phyloP scores from a whole-genome alignment of 495 filamentous ascomycete species.

The Aspergillus wentii region DNA sequence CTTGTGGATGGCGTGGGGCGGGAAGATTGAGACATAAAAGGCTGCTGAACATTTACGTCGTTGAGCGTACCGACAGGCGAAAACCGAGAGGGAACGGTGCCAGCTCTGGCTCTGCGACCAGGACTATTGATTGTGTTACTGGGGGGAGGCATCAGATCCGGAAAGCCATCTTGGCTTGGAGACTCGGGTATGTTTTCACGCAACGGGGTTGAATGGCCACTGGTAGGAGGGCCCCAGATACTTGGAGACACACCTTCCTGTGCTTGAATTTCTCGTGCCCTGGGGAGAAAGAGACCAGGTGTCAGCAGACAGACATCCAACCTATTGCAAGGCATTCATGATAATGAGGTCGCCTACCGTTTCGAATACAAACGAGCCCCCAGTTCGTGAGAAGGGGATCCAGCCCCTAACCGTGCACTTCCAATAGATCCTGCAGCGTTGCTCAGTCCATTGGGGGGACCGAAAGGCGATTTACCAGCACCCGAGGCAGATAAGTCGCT shows the following conservation, averaged over 20 bases:
- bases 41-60: conserved; percentile 55
- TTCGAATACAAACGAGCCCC: conserved; percentile 81
- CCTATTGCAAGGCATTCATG: too few species aligned
- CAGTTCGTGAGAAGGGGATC: conserved; percentile 93
- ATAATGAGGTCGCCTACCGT: too few species aligned
- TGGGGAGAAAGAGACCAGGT: conserved; percentile 23
- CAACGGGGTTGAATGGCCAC: conserved; percentile 90
- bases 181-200: conserved; percentile 97
- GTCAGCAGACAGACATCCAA: too few species aligned
- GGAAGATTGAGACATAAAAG: conserved; percentile 73
- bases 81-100: conserved; percentile 95
- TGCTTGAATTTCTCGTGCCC: conserved; percentile 93
- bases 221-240: conserved; percentile 93
- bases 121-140: conserved; percentile 52
- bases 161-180: conserved; percentile 89
- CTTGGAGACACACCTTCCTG: conserved; percentile 86
- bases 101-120: conserved; percentile 75
- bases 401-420: conserved; percentile 78
- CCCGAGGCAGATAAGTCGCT: conserved; percentile 70
- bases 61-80: conserved; percentile 62
- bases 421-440: conserved; percentile 65
- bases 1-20: conserved; percentile 87
- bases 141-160: conserved; percentile 72
- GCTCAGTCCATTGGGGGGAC: conserved; percentile 58
- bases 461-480: conserved; percentile 70